A percentile compares a stretch with the other conserved stretches of the same genome.
Evolutionary conservation across 2,329 filamentous ascomycete species (phyloP).

Genomic region (Colletotrichum tanaceti): DNA sequence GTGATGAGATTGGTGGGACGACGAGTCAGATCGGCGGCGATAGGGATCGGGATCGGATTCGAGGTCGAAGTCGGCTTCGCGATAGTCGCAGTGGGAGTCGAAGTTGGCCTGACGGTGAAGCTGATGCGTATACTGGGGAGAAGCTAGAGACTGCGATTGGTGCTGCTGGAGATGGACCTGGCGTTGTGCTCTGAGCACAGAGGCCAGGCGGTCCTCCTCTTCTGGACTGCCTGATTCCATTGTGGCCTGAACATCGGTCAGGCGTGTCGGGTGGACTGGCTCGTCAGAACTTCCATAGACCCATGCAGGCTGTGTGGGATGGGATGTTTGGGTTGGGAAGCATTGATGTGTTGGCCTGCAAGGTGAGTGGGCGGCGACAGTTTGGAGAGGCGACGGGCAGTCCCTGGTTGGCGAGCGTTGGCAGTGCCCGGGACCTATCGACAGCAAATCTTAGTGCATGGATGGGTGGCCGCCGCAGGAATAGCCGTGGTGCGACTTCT

Average conservation of each 20-base stretch:
- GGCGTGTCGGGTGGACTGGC: slow-evolving; percentile 56
- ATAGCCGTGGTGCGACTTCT: slow-evolving; percentile 38
- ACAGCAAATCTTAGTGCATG: slow-evolving; percentile 41
- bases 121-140: slow-evolving; percentile 46
- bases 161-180: slow-evolving; percentile 46
- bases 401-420: slow-evolving; percentile 39
- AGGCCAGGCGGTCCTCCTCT: slow-evolving; percentile 54
- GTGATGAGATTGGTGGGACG: slow-evolving; percentile 40
- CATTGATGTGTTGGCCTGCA: slow-evolving; percentile 61
- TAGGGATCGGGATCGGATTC: slow-evolving; percentile 45
- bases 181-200: slow-evolving; percentile 44
- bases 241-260: slow-evolving; percentile 59
- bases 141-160: slow-evolving; percentile 29
- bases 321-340: slow-evolving; percentile 53
- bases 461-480: slow-evolving; percentile 38
- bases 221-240: slow-evolving; percentile 62
- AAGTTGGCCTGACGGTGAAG: slow-evolving; percentile 43
- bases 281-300: slow-evolving; percentile 55
- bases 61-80: slow-evolving; percentile 46
- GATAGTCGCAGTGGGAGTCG: slow-evolving; percentile 44
- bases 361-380: slow-evolving; percentile 49
- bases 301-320: slow-evolving; percentile 53
- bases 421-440: slow-evolving; percentile 40
- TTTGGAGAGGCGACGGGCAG: slow-evolving; percentile 42
- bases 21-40: slow-evolving; percentile 42